These are phyloP conservation scores for Ophiostoma tasmaniense DNA, from an alignment of 2,329 filamentous ascomycete genomes.

Conservation along the genomic window DNA sequence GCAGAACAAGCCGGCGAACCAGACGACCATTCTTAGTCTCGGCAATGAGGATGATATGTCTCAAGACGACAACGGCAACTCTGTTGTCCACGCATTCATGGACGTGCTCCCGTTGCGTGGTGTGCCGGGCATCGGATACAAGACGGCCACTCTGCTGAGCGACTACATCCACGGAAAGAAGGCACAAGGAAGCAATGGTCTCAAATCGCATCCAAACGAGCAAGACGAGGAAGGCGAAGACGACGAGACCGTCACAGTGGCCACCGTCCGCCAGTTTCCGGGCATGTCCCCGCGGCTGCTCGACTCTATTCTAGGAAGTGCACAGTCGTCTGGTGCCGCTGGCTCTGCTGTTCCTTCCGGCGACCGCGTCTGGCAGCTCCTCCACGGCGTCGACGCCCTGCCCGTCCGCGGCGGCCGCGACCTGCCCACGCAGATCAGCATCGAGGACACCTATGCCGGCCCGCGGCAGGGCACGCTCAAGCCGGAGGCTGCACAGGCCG, in stretches of 20 bases:
- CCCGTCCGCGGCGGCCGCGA: slow-evolving; percentile 64
- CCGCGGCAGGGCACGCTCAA: slow-evolving; percentile 54
- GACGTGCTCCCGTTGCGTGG: slow-evolving; percentile 68
- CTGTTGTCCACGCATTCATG: slow-evolving; percentile 57
- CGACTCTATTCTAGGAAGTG: slow-evolving; percentile 55
- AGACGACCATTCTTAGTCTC: slow-evolving; percentile 51
- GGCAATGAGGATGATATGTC: neutral
- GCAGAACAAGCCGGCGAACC: slow-evolving; percentile 75
- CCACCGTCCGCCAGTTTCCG: slow-evolving; percentile 54
- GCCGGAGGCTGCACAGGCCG: slow-evolving; percentile 51
- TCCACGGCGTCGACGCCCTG: slow-evolving; percentile 71
- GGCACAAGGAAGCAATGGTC: slow-evolving; percentile 24
- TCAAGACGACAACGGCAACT: neutral
- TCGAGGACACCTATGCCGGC: slow-evolving; percentile 79
- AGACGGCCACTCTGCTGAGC: slow-evolving; percentile 51
- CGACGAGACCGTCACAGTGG: slow-evolving; percentile 48
- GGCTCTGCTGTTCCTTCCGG: slow-evolving; percentile 43
- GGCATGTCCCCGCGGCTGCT: slow-evolving; percentile 56
- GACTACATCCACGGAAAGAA: slow-evolving; percentile 34
- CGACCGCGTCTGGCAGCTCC: slow-evolving; percentile 61
- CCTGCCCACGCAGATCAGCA: slow-evolving; percentile 80
- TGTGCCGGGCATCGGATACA: slow-evolving; percentile 79
- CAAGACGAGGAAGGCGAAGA: slow-evolving; percentile 20
- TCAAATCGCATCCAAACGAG: slow-evolving; percentile 22
- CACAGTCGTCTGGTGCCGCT: slow-evolving; percentile 33